phyloP scores from a whole-genome alignment of 2,329 filamentous ascomycete species.

The Aspergillus terreus region DNA sequence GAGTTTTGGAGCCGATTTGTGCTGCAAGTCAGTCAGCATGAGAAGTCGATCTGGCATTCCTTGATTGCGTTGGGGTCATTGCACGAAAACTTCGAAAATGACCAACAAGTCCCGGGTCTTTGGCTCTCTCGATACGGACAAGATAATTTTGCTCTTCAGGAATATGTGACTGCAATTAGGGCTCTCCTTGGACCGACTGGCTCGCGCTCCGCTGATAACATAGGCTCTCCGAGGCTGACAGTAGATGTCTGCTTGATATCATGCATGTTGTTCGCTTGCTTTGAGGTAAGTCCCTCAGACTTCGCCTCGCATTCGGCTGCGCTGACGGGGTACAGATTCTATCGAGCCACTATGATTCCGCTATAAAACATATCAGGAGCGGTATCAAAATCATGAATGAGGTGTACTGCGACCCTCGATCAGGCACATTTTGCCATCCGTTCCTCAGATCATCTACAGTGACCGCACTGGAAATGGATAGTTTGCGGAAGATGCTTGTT shows the following conservation, averaged over 20 bases:
- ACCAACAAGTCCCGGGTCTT: neutral
- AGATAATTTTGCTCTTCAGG: slow-evolving; percentile 6
- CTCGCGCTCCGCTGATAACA: neutral
- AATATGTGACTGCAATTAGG: slow-evolving; percentile 6
- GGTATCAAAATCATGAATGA: slow-evolving; percentile 19
- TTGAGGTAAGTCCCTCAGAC: neutral
- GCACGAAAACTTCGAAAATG: slow-evolving; percentile 20
- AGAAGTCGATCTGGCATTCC: slow-evolving; percentile 23
- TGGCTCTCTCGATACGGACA: slow-evolving; percentile 1
- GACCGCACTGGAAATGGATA: slow-evolving; percentile 9
- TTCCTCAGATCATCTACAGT: slow-evolving; percentile 9
- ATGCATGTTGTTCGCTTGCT: slow-evolving; percentile 8
- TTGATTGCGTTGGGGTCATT: slow-evolving; percentile 26
- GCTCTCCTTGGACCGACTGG: slow-evolving; percentile 1
- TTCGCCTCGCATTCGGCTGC: slow-evolving; percentile 2
- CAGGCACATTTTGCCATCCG: slow-evolving; percentile 9
- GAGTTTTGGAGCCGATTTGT: slow-evolving; percentile 24
- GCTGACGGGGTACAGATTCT: slow-evolving; percentile 17
- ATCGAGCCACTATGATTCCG: slow-evolving; percentile 19
- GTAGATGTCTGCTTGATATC: slow-evolving; percentile 18
- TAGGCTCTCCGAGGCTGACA: neutral
- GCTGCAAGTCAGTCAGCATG: slow-evolving; percentile 22
- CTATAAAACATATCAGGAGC: slow-evolving; percentile 17
- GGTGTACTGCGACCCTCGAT: slow-evolving; percentile 4
- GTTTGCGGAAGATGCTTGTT: slow-evolving; percentile 5